phyloP scores from a whole-genome alignment of 208 protist species.

The Trypanosoma caninum region DNA sequence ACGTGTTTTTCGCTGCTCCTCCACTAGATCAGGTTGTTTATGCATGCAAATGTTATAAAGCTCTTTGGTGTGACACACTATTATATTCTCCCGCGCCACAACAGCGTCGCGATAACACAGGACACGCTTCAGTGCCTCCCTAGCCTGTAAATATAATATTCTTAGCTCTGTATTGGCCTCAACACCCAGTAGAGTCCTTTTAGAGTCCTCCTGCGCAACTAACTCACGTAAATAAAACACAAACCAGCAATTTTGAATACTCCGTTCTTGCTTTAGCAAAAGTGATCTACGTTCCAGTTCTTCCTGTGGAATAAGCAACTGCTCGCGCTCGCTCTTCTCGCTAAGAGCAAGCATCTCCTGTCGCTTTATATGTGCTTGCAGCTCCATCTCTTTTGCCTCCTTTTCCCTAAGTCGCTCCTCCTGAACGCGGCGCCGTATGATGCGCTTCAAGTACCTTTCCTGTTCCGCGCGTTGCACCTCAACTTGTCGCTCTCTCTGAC shows the following conservation, averaged over 20 bases:
- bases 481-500: conserved; percentile 9
- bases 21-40: neutral
- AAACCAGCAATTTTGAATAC: conserved; percentile 7
- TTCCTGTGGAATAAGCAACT: conserved; percentile 63
- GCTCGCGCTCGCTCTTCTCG: conserved; percentile 51
- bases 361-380: conserved; percentile 6
- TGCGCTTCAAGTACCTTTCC: conserved; percentile 32
- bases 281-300: conserved; percentile 43
- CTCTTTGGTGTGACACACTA: neutral
- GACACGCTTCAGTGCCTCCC: neutral
- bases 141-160: neutral
- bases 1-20: neutral
- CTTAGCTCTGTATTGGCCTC: neutral
- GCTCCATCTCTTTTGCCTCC: conserved; percentile 1
- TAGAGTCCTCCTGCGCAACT: neutral
- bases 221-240: neutral
- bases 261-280: conserved; percentile 25
- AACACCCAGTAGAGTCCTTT: neutral
- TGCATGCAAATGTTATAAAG: neutral
- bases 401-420: conserved; percentile 18
- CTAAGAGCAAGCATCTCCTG: conserved; percentile 27
- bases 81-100: neutral
- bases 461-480: conserved; percentile 8
- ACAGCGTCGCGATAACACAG: neutral
- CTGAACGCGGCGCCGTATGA: conserved; percentile 19